Percentiles rank a stretch among this genome's conserved stretches.
Conservation (phyloP, 306 rosid species). For the Medicago ruthenica region DNA sequence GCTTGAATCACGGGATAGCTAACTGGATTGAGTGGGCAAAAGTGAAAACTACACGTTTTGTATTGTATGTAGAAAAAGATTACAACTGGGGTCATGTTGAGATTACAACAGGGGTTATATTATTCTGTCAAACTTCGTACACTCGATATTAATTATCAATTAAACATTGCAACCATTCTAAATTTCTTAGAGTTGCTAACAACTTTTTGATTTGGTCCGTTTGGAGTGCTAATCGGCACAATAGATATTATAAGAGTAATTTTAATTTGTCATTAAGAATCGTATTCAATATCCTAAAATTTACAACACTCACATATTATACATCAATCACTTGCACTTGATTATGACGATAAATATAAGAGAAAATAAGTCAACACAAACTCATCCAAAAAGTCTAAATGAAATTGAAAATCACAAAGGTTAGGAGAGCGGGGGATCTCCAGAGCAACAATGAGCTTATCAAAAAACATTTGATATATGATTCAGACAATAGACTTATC, state of each 20-base stretch:
- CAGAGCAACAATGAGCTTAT: no score
- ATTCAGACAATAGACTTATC: no score
- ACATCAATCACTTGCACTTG: no score
- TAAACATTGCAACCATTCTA: constrained; percentile 8
- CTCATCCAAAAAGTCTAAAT: no score
- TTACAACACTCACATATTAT: no score
- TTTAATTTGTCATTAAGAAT: no score
- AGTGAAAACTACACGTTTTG: constrained; percentile 9
- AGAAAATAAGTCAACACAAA: no score
- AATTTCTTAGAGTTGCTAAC: background rate
- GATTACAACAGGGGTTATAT: background rate
- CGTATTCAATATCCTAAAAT: no score
- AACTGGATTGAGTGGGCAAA: constrained; percentile 20
- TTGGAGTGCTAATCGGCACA: constrained; percentile 16
- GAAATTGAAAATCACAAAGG: no score
- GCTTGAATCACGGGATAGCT: constrained; percentile 36
- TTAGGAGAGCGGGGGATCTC: no score
- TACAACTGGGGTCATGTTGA: background rate
- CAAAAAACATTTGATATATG: no score
- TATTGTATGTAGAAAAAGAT: constrained; percentile 1
- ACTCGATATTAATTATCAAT: constrained; percentile 4
- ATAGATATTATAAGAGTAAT: background rate
- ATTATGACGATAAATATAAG: no score
- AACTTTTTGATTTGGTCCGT: constrained; percentile 20
- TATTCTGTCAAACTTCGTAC: constrained; percentile 6